Evolutionary conservation across 163 green algal species (phyloP).

Genomic region (Chloromonas sp.): DNA sequence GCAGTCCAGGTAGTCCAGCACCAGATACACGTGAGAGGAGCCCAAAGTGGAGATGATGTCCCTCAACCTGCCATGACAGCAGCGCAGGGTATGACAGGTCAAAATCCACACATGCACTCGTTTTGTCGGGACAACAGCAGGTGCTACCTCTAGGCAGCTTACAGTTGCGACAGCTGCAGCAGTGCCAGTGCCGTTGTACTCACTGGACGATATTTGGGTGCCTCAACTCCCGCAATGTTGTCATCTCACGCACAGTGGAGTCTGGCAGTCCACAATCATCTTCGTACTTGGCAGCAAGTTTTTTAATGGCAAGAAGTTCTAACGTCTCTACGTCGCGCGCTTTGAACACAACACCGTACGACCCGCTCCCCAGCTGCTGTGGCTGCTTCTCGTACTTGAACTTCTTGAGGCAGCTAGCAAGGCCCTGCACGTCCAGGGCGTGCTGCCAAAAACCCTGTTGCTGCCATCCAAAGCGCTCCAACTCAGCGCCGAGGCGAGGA

Average conservation of each 20-base stretch:
- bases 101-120: neutral
- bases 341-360: conserved; percentile 70
- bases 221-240: conserved; percentile 73
- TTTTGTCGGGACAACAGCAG: neutral
- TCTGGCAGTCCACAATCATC: conserved; percentile 68
- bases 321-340: conserved; percentile 53
- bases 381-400: conserved; percentile 31
- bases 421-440: neutral
- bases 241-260: conserved; percentile 80
- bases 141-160: too few species aligned
- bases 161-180: too few species aligned
- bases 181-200: too few species aligned
- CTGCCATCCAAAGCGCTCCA: neutral
- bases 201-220: conserved; percentile 76
- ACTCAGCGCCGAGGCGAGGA: neutral
- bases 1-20: conserved; percentile 80
- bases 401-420: conserved; percentile 18
- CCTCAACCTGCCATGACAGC: conserved; percentile 39
- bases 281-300: conserved; percentile 47
- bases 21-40: conserved; percentile 62
- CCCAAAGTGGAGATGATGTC: conserved; percentile 58
- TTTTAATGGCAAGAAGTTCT: conserved; percentile 76
- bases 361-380: conserved; percentile 54
- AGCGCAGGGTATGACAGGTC: neutral
- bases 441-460: neutral